Base-by-base conservation (phyloP, 148 eudicot genomes). In the Fagopyrum tataricum region DNA sequence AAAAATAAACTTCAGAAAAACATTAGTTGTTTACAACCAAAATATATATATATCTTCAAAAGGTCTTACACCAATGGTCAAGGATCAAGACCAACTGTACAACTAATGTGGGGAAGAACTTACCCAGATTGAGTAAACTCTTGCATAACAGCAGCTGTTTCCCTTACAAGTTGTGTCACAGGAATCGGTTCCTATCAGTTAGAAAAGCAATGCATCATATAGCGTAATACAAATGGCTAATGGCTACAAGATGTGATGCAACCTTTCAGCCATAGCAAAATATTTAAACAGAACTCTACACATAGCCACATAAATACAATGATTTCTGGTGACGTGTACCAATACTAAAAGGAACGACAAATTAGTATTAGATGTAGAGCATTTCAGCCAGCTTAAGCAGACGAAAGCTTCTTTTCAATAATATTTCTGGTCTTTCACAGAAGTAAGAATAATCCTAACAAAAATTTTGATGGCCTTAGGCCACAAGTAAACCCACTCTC, bases 61-160 rank as follows among this genome's bases (percentile, higher is more conserved):
- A n/a, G n/a, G n/a, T n/a, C 4, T 8, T 21, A 37, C 12, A 24
- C 1, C 11, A 59, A 59, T 59, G 66, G 39, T 59, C 39, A 24
- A 23, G 40, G 66, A 59, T 10, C 56, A 52, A 52, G 2, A 6
- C 17, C 7, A 53, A 20, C 4, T 37, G 20, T 55, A 46, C 4
- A 20, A 68, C 24, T 21, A n/a, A 55, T 49, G 80, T 55, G 21
- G 2, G 26, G 61, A 55, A 18, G 24, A 55, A 59, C 79, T 77
- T 88, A 95, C 98, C 98, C 98, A 46, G 98, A 95, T 77, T 95
- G 98, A 74, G 98, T 95, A 78, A 95, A 95, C 78, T 95, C 98
- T 78, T 95, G 98, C 98, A 91, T 95, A 76, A 95, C 98, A 66
- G 98, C 89, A 11, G 98, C 98, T 51, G 98, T 95, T 87, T 95